These are phyloP conservation scores for Arthroderma uncinatum DNA, from an alignment of 2,329 filamentous ascomycete genomes.

Conservation along the genomic window DNA sequence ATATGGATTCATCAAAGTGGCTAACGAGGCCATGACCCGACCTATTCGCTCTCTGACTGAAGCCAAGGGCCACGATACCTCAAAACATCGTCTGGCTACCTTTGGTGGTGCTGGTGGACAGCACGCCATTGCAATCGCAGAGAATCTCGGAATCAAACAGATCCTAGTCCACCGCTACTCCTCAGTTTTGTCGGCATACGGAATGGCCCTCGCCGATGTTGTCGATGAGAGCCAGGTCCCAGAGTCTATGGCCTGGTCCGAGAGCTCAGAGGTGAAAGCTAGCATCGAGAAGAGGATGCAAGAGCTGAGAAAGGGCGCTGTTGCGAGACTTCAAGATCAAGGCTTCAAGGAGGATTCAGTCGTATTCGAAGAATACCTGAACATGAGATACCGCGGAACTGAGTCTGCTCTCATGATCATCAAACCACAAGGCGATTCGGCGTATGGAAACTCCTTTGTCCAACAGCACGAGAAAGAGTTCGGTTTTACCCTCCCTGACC, in stretches of 20 bases:
- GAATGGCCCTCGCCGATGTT: constrained; percentile 81
- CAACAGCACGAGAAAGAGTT: constrained; percentile 87
- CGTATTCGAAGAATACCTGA: constrained; percentile 81
- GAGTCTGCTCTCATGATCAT: constrained; percentile 86
- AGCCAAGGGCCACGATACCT: constrained; percentile 78
- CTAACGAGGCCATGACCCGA: constrained; percentile 82
- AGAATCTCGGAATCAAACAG: constrained; percentile 67
- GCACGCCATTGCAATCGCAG: constrained; percentile 82
- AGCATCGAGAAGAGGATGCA: constrained; percentile 64
- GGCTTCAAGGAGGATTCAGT: constrained; percentile 67
- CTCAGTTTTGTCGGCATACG: constrained; percentile 79
- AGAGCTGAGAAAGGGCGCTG: constrained; percentile 66
- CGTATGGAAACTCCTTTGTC: constrained; percentile 73
- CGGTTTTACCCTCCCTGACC: constrained; percentile 73
- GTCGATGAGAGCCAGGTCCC: constrained; percentile 69
- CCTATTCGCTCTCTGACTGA: constrained; percentile 84
- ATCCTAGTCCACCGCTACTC: constrained; percentile 80
- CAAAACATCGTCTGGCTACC: constrained; percentile 70
- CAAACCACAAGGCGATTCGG: constrained; percentile 63
- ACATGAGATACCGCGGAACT: constrained; percentile 83
- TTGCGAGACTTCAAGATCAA: constrained; percentile 56
- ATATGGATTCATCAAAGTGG: constrained; percentile 78
- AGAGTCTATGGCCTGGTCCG: constrained; percentile 50
- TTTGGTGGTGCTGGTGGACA: constrained; percentile 87
- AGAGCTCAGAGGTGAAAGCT: constrained; percentile 46